These are phyloP conservation scores for Aegilops longissima DNA, from an alignment of 176 grass and related monocot genomes.

Conservation along the genomic window DNA sequence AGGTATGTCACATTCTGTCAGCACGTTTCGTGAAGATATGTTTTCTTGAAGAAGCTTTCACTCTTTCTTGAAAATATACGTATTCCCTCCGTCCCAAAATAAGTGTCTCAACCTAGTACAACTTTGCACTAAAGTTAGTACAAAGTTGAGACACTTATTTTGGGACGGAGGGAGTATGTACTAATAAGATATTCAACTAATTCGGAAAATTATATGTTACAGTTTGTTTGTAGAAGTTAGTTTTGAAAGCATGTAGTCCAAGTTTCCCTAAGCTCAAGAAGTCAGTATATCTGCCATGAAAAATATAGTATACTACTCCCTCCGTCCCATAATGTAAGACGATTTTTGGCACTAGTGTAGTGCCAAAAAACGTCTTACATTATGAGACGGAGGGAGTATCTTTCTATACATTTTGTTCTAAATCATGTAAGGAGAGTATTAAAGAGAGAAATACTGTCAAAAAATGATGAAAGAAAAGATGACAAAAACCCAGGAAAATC, in stretches of 20 bases:
- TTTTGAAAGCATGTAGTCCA: neutral
- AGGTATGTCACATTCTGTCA: neutral
- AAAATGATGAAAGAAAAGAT: neutral
- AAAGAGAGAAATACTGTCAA: neutral
- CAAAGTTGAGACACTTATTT: too few species aligned
- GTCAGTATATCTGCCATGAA: neutral
- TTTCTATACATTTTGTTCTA: neutral
- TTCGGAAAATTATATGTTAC: neutral
- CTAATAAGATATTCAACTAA: neutral
- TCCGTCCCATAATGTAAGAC: too few species aligned
- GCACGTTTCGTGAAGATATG: neutral
- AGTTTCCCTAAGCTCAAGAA: neutral
- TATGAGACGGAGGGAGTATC: too few species aligned
- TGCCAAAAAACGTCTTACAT: too few species aligned
- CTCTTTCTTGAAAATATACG: neutral
- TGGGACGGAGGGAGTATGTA: neutral
- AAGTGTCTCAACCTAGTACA: too few species aligned
- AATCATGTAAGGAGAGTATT: neutral
- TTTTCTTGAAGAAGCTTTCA: neutral
- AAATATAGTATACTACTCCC: neutral
- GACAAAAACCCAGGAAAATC: too few species aligned
- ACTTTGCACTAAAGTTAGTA: too few species aligned
- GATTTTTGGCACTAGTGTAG: too few species aligned
- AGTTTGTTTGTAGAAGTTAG: neutral
- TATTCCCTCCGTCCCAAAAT: too few species aligned